Evolutionary conservation across 2,329 filamentous ascomycete species (phyloP), one percentile per base, ranked within the genome.

Genomic region (Penicillium sclerotigenum): DNA sequence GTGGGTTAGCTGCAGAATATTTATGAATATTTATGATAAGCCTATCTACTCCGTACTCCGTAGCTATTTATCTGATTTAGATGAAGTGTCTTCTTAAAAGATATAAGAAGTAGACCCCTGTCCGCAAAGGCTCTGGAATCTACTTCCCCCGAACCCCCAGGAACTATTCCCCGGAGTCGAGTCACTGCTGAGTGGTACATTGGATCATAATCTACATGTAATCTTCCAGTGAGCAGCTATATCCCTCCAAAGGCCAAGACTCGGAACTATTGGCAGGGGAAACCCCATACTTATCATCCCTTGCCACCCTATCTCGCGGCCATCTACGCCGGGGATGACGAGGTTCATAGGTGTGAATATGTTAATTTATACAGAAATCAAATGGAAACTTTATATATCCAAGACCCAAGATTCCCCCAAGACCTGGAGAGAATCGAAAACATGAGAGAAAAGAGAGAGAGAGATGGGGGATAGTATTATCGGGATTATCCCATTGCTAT

Each of bases 401-500:
- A 18, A 34, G 31, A 34, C 6, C 18, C 33, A 34, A 26, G 26
- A 26, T n/a, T n/a, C n/a, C n/a, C 26, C 8, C 4, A 37, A 37
- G 18, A 11, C 4, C 10, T 5, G 10, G n/a, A 37, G 20, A 26
- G 38, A n/a, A n/a, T n/a, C n/a, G n/a, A n/a, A n/a, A n/a, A n/a
- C n/a, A n/a, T n/a, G n/a, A 40, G 8, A n/a, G 42, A 45, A 6
- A 20, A 20, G 9, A 14, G 3, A 29, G 26, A 29, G 14, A 16
- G 5, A 29, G 22, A 22, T n/a, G 14, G 26, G 28, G 11, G 29
- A 49, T 26, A 16, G 9, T 26, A 41, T 41, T 41, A 26, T 45
- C 22, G 31, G 22, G 42, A 42, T 65, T 66, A 66, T 66, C 59
- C 63, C 63, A 66, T 66, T 66, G 50, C 54, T 65, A 51, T 53